These are phyloP conservation scores for Cenococcum geophilum DNA, from an alignment of 495 filamentous ascomycete species.

Conservation along the genomic window DNA sequence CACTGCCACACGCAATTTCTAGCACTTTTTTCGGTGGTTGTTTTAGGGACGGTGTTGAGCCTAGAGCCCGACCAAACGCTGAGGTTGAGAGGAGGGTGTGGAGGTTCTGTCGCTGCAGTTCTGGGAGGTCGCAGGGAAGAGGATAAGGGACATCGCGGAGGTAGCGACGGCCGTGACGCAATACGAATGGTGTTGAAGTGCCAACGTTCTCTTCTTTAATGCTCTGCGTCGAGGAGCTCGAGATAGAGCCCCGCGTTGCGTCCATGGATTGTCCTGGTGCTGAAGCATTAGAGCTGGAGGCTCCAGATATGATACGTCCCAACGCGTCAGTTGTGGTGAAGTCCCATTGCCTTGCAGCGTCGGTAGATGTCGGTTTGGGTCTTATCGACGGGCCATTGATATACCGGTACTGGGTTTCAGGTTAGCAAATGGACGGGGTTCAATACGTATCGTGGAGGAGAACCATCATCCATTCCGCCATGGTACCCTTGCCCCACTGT, in stretches of 20 bases:
- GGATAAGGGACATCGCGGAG: slow-evolving; percentile 77
- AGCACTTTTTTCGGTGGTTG: slow-evolving; percentile 70
- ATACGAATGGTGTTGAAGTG: slow-evolving; percentile 52
- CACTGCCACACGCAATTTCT: slow-evolving; percentile 84
- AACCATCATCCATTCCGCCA: slow-evolving; percentile 33
- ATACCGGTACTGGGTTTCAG: slow-evolving; percentile 29
- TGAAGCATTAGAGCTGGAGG: slow-evolving; percentile 20
- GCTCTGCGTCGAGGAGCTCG: slow-evolving; percentile 30
- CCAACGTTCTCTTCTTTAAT: slow-evolving; percentile 20
- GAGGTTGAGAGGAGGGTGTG: slow-evolving; percentile 74
- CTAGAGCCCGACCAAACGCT: slow-evolving; percentile 74
- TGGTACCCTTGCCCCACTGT: slow-evolving; percentile 28
- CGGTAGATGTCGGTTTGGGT: slow-evolving; percentile 17
- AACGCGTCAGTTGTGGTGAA: slow-evolving; percentile 30
- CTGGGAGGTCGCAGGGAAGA: slow-evolving; percentile 78
- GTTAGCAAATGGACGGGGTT: slow-evolving; percentile 18
- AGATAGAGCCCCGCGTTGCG: slow-evolving; percentile 27
- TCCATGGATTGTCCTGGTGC: slow-evolving; percentile 21
- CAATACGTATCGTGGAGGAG: slow-evolving; percentile 11
- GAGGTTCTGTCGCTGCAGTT: slow-evolving; percentile 81
- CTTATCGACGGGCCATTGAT: slow-evolving; percentile 23
- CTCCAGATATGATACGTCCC: slow-evolving; percentile 27
- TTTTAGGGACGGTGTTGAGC: slow-evolving; percentile 57
- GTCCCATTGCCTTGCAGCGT: slow-evolving; percentile 29
- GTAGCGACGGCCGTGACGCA: slow-evolving; percentile 72